A percentile compares a stretch with the other conserved stretches of the same genome.
Evolutionary conservation across 2,329 filamentous ascomycete genomes (phyloP).

Genomic region (Aspergillus sclerotialis): DNA sequence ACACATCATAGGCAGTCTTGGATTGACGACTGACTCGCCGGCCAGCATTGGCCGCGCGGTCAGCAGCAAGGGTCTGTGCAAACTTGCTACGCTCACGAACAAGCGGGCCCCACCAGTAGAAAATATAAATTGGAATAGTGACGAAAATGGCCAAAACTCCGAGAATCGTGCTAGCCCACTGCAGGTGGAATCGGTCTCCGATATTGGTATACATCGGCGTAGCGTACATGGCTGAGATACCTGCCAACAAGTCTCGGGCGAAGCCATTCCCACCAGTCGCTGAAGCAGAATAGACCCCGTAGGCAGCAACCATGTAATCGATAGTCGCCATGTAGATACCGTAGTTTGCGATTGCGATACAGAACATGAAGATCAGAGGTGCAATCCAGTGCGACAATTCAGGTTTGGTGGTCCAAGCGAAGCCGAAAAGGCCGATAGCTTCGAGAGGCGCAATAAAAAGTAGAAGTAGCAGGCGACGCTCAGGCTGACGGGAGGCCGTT

Average conservation of each 20-base stretch:
- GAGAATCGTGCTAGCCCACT: constrained; percentile 49
- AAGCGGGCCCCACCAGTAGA: constrained; percentile 50
- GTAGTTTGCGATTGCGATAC: constrained; percentile 69
- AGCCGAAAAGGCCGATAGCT: constrained; percentile 62
- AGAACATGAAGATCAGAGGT: constrained; percentile 56
- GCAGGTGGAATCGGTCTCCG: constrained; percentile 37
- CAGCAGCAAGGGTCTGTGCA: constrained; percentile 35
- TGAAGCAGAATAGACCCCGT: constrained; percentile 65
- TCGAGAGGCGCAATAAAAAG: constrained; percentile 55
- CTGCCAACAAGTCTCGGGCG: constrained; percentile 65
- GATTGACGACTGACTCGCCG: constrained; percentile 13
- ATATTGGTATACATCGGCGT: constrained; percentile 55
- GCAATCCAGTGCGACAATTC: constrained; percentile 61
- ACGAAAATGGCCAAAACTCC: constrained; percentile 45
- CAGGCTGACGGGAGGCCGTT: constrained; percentile 49
- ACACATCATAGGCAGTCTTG: not conserved
- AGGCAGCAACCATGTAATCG: constrained; percentile 70
- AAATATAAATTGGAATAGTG: constrained; percentile 47
- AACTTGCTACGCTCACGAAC: constrained; percentile 48
- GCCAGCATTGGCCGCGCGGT: constrained; percentile 12
- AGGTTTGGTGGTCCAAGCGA: constrained; percentile 62
- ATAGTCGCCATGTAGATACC: constrained; percentile 70
- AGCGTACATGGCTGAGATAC: constrained; percentile 62
- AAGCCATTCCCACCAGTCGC: constrained; percentile 72
- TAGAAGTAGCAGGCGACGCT: constrained; percentile 60